Base-by-base conservation (phyloP, 176 grass and related monocot species). In the Oryza longistaminata region DNA sequence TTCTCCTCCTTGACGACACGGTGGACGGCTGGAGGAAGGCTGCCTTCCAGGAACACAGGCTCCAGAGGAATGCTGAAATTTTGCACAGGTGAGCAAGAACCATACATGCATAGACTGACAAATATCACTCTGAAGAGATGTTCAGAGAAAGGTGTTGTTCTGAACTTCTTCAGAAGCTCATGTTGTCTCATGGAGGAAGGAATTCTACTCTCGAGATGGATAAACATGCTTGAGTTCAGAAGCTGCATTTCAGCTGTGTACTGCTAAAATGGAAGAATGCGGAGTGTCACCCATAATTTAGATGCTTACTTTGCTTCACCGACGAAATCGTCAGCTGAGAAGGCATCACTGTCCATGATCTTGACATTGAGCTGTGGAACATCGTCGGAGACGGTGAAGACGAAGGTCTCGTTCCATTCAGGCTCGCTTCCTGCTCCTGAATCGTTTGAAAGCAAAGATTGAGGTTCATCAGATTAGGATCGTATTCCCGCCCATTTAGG, bases 391-490 rank as follows among this genome's bases (percentile, higher is more conserved):
- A 94, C 68, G 2, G 43, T 85, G 83, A 98, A 98, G 22, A 95
- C 22, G 78, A 98, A 98, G 76, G 76, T 98, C 80, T 98, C 91
- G 3, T 98, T 95, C 93, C 96, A 98, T 72, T 98, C 93, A 62
- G 93, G 96, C 7, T 95, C 89, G 46, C 73, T 85, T 48, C 91
- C 91, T 71, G 81, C 88, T 48, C 91, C 96, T 93, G 82, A 12
- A 77, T 58, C 7, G 64, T 50, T 73, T 7, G 58, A 70, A 70
- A 44, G 34, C 3, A 46, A 3, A 3, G 64, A 9, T 50, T 0
- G n/a, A 6, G 13, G 60, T 19, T 69, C 7, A 82, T 69, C 7
- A 82, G 64, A 64, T 17, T 44, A 50, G 60, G 14, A 76, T 85
- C 75, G 2, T 72, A 72, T 46, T 45, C 70, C 40, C 39, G 70